Percentiles rank a stretch among this genome's conserved stretches.
phyloP scores from a whole-genome alignment of 2,329 filamentous ascomycete species.

The Trichoderma sp. region DNA sequence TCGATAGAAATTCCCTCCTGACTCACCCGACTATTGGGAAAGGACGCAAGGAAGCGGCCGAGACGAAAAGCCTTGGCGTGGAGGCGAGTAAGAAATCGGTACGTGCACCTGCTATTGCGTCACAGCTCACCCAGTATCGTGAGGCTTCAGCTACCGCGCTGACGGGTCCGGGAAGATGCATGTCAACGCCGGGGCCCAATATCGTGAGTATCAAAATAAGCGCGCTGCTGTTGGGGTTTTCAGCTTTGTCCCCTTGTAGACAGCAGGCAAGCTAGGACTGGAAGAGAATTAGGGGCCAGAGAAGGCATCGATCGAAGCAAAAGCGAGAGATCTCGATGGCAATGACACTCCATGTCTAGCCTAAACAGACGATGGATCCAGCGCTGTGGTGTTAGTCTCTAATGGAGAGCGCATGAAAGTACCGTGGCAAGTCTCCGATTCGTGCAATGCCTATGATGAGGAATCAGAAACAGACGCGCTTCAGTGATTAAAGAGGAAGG shows the following conservation, averaged over 20 bases:
- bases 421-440: neutral
- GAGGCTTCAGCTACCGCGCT: constrained; percentile 3
- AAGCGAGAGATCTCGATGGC: neutral
- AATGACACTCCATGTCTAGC: neutral
- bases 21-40: neutral
- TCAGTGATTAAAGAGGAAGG: neutral
- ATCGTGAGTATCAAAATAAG: neutral
- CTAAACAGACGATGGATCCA: neutral
- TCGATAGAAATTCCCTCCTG: neutral
- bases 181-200: constrained; percentile 2
- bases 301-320: neutral
- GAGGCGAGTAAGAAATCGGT: neutral
- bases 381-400: neutral
- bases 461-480: neutral
- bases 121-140: neutral
- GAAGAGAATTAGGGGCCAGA: neutral
- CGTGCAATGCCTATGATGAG: neutral
- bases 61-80: neutral
- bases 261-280: neutral
- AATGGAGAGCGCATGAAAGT: neutral
- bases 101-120: neutral
- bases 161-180: constrained; percentile 12
- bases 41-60: neutral
- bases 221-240: neutral
- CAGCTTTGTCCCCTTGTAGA: neutral